Evolutionary conservation across 257 asterid species (phyloP).

Genomic region (Solanum chiquidenum): DNA sequence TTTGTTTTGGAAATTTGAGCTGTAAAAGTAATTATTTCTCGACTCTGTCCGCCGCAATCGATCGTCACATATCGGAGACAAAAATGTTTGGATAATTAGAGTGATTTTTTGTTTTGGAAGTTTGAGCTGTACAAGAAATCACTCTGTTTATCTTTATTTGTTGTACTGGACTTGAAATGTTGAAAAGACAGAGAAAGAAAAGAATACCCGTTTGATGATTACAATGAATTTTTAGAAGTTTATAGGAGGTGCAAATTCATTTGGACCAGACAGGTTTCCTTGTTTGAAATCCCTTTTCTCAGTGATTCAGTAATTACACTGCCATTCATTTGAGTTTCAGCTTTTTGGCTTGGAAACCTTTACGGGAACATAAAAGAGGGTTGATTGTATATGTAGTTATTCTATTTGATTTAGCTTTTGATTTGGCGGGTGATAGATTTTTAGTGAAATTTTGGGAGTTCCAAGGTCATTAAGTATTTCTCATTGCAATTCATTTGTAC

Average conservation of each 20-base stretch:
- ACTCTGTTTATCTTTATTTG: not conserved
- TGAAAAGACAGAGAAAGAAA: not conserved
- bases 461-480: not conserved
- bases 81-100: too few species aligned
- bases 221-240: not conserved
- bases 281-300: not conserved
- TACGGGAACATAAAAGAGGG: not conserved
- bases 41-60: conserved; percentile 11
- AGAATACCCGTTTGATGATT: not conserved
- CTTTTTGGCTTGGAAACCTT: not conserved
- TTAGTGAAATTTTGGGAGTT: not conserved
- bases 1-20: not conserved
- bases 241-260: not conserved
- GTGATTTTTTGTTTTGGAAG: not conserved
- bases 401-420: not conserved
- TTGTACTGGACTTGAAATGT: not conserved
- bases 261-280: not conserved
- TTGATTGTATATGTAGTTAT: not conserved
- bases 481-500: not conserved
- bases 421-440: not conserved
- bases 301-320: not conserved
- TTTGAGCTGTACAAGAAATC: not conserved
- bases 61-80: conserved; percentile 60
- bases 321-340: not conserved
- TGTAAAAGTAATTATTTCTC: not conserved